Evolutionary conservation across 441 rosid genomes (phyloP).

Genomic region (Populus tomentosa): DNA sequence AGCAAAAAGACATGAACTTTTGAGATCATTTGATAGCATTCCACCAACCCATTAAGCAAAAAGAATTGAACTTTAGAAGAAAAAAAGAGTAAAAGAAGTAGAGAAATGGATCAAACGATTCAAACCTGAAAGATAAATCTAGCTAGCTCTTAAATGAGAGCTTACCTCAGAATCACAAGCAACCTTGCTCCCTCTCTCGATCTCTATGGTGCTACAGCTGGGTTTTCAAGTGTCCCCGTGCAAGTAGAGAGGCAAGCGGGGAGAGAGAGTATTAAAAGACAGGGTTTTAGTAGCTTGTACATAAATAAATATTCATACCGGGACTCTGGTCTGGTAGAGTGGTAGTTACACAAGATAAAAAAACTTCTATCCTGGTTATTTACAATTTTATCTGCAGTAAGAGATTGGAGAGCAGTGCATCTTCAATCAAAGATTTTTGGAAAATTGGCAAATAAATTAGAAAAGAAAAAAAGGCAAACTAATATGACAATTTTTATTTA

Average conservation of each 20-base stretch:
- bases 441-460: no score
- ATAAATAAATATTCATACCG: neutral
- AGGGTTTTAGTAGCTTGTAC: neutral
- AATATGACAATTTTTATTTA: no score
- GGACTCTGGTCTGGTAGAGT: neutral
- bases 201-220: neutral
- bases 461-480: no score
- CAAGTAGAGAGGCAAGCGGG: neutral
- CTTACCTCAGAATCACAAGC: neutral
- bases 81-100: neutral
- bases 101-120: neutral
- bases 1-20: neutral
- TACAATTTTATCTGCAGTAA: neutral
- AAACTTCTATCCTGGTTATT: no score
- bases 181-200: neutral
- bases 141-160: neutral
- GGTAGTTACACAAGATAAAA: neutral
- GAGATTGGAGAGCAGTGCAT: neutral
- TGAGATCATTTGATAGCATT: neutral
- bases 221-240: neutral
- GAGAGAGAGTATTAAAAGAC: neutral
- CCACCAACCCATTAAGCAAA: neutral
- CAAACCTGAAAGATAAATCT: constrained; percentile 9
- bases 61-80: neutral
- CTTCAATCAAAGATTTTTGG: neutral